A percentile compares a stretch with the other conserved stretches of the same genome.
Evolutionary conservation across 176 grass and related monocot species (phyloP).

Genomic region (Thalia dealbata): DNA sequence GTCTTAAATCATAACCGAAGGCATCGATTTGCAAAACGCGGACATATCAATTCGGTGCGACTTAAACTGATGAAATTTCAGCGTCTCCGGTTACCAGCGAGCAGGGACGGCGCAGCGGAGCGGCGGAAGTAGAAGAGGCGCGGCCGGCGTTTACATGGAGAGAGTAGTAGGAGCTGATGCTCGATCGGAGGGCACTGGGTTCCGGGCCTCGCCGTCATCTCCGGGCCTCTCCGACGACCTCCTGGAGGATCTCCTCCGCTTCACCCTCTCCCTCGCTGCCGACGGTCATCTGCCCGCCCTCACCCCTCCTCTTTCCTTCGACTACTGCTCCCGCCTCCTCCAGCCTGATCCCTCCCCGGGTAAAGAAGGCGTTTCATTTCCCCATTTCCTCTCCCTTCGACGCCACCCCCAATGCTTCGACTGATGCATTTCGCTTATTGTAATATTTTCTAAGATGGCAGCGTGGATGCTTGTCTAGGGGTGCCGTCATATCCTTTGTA

Average conservation of each 20-base stretch:
- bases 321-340: constrained; percentile 54
- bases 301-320: constrained; percentile 24
- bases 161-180: background rate
- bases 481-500: constrained; percentile 38
- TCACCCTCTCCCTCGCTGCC: constrained; percentile 56
- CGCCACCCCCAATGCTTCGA: background rate
- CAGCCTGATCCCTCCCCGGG: constrained; percentile 16
- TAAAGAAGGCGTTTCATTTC: background rate
- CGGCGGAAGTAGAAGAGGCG: background rate
- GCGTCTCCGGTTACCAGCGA: no score
- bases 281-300: constrained; percentile 19
- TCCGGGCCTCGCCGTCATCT: constrained; percentile 24
- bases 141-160: background rate
- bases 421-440: background rate
- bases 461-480: constrained; percentile 12
- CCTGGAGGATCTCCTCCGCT: constrained; percentile 44
- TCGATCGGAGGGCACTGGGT: background rate
- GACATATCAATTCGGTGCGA: no score
- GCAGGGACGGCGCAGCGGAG: background rate
- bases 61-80: no score
- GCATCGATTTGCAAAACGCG: no score
- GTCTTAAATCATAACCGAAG: no score
- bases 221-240: constrained; percentile 29
- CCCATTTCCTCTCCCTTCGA: background rate
- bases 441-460: constrained; percentile 8